These are phyloP conservation scores for Trichoderma brevicompactum DNA, from an alignment of 2,329 filamentous ascomycete genomes.

Conservation along the genomic window DNA sequence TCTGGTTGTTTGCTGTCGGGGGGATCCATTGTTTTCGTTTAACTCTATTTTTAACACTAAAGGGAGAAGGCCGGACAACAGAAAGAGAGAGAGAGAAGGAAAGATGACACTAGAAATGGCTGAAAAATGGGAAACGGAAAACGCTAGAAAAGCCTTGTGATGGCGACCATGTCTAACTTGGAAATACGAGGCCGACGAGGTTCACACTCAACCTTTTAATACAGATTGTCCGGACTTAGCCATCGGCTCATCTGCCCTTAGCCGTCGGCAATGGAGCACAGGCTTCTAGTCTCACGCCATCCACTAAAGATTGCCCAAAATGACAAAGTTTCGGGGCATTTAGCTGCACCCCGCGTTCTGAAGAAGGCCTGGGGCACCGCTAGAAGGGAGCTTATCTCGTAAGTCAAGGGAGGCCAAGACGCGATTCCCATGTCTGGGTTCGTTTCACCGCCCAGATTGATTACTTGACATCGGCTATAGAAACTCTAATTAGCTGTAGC, in stretches of 20 bases:
- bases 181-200: background rate
- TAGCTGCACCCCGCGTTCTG: slow-evolving; percentile 18
- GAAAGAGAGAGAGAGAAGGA: too few species aligned
- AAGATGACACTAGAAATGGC: background rate
- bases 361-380: background rate
- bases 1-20: slow-evolving; percentile 7
- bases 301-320: slow-evolving; percentile 11
- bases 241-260: background rate
- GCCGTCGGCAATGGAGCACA: background rate
- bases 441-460: too few species aligned
- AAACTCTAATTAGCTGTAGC: too few species aligned
- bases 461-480: too few species aligned
- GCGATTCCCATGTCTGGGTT: too few species aligned
- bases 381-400: too few species aligned
- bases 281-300: background rate
- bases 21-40: background rate
- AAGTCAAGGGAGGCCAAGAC: too few species aligned
- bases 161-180: background rate
- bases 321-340: background rate
- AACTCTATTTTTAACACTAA: background rate
- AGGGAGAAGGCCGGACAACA: too few species aligned
- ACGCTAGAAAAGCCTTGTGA: background rate
- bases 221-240: too few species aligned
- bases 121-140: background rate
- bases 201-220: background rate